Percentiles rank a stretch among this genome's conserved stretches.
These are phyloP conservation scores for Thinopyrum elongatum DNA, from an alignment of 176 grass and related monocot genomes.

Conservation along the genomic window DNA sequence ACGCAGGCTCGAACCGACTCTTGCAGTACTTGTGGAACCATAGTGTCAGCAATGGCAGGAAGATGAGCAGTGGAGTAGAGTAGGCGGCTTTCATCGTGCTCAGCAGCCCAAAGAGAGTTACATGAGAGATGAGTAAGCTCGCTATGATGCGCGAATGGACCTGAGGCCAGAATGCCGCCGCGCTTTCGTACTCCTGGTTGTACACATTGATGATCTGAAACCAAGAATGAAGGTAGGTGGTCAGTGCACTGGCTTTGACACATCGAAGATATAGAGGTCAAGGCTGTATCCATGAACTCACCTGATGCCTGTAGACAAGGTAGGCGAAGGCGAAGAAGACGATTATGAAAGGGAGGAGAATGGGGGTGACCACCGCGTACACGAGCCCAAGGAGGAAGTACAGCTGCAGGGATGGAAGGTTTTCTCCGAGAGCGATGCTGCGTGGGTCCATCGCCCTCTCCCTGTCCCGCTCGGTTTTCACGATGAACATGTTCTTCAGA, in stretches of 20 bases:
- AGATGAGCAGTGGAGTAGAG: conserved; percentile 81
- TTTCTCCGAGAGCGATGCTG: conserved; percentile 81
- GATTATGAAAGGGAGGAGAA: conserved; percentile 89
- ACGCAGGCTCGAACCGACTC: conserved; percentile 84
- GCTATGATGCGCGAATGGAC: conserved; percentile 87
- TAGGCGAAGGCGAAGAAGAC: conserved; percentile 91
- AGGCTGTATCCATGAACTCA: conserved; percentile 24
- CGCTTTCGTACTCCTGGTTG: conserved; percentile 96
- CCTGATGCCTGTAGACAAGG: conserved; percentile 95
- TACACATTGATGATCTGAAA: conserved; percentile 98
- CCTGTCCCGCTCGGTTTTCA: conserved; percentile 86
- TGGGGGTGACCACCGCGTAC: conserved; percentile 79
- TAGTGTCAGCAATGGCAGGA: conserved; percentile 77
- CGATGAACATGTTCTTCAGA: conserved; percentile 94
- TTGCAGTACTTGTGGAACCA: conserved; percentile 99
- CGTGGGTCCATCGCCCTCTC: conserved; percentile 91
- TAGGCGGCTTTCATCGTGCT: conserved; percentile 81
- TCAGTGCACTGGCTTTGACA: neutral
- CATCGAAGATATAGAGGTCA: neutral
- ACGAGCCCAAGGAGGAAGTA: conserved; percentile 96
- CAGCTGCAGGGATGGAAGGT: conserved; percentile 80
- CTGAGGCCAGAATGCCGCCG: conserved; percentile 87
- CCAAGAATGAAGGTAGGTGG: neutral
- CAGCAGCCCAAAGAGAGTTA: conserved; percentile 77
- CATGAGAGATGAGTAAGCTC: conserved; percentile 81